Base-by-base conservation (phyloP, 495 filamentous ascomycete genomes). In the Umbilicaria muhlenbergii region DNA sequence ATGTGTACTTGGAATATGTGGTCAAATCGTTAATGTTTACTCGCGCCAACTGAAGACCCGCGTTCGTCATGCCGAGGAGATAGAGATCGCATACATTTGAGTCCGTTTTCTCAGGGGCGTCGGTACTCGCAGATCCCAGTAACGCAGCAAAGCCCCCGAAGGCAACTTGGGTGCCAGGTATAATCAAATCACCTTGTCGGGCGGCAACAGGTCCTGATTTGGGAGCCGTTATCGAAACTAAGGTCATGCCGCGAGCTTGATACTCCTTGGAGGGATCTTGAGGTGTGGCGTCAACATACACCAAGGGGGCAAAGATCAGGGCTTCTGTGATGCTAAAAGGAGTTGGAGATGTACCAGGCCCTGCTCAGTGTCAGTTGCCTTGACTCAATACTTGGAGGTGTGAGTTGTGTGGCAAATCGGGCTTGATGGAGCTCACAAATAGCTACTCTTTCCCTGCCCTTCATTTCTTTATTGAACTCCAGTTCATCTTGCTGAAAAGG, bases 341-440 rank as follows among this genome's bases (percentile, higher is more conserved):
- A 31, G 54, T 53, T 13, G 54, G 54, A 11, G 54, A 53, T 8
- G 52, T 56, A 10, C 52, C 54, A 47, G 54, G 54, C 54, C 54
- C 50, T 53, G 8, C 32, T 32, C 33, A 17, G 13, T 15, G 14
- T 18, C 2, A 18, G 19, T 39, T 11, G 17, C 39, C 17, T 31
- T 33, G 8, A 36, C n/a, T 48, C 14, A 45, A 33, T 31, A n/a
- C 16, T 12, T 3, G 12, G 18, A 1, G 1, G 31, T n/a, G 8
- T 36, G 34, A 8, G 15, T 5, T 13, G 12, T 16, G 5, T 17
- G 8, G 31, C 14, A 31, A 12, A n/a, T 21, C 32, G 13, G 11
- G 18, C 21, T 18, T 17, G 6, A 13, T 8, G 16, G 10, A n/a
- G 24, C 50, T 49, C 37, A 56, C 54, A 57, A 14, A 57, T 57